Base-by-base conservation (phyloP, 768 basidiomycete genomes). In the Lactarius trivialis region DNA sequence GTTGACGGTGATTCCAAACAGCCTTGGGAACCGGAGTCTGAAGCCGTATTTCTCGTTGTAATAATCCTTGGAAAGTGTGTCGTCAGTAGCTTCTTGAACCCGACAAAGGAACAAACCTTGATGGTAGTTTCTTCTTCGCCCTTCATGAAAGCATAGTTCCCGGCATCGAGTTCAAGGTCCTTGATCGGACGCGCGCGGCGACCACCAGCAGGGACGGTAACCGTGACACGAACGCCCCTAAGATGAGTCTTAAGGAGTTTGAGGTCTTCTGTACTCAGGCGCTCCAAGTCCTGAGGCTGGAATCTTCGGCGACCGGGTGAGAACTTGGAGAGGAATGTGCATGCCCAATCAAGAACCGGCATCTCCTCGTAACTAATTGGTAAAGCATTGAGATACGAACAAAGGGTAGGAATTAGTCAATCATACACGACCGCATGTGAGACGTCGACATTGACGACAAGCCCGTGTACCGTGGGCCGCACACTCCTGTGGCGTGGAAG, bases 381-480 rank as follows among this genome's bases (percentile, higher is more conserved):
- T 19, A 8, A 55, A 24, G 21, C 41, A 30, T 24, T 52, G 39
- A 45, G 39, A 51, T 26, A 8, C 11, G 48, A 33, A 39, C 24
- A 39, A 34, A 21, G 28, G 2, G 17, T 21, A 41, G 41, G 8
- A 1, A 19, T 3, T 4, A 15, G 8, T n/a, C n/a, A n/a, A n/a
- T n/a, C 65, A 33, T 55, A 66, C 65, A 66, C 26, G 2, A 62
- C 17, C 0, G 65, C 65, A 39, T 65, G 57, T 0, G 65, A 64
- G 15, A 66, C 61, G 3, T 66, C 65, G 15, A 66, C 65, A 17
- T 66, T 66, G 24, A 66, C 33, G n/a, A 66, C 54, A 14, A 66
- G 63, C 2, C 62, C 53, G 4, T 26, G 56, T 6, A 56, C 19
- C 1, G 63, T 59, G 15, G 65, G 65, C 9, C 65, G 43, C 24